Base-by-base conservation (phyloP, 2,329 filamentous ascomycete genomes). In the Aspergillus sp. region DNA sequence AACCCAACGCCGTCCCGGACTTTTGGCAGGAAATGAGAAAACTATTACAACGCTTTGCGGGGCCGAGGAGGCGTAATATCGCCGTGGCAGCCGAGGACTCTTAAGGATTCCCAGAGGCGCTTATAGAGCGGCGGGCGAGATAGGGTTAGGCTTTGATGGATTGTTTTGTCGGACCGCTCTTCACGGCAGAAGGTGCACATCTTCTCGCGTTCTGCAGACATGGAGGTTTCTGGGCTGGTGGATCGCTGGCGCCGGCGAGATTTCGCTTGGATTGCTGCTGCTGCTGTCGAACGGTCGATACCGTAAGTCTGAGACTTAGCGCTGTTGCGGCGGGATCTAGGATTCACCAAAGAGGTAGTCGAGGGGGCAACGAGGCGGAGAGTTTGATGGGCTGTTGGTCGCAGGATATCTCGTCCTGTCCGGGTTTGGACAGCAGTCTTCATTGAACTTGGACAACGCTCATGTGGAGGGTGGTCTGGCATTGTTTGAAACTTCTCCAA, bases 291-390 rank as follows among this genome's bases (percentile, higher is more conserved):
- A n/a, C 67, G 65, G 43, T 74, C 71, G 15, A 74, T 66, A 41
- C 73, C 71, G 1, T 66, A 65, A 22, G 61, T 61, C 50, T 64
- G 24, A 30, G 66, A 47, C 39, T 56, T 48, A n/a, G 58, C 71
- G 56, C 66, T 68, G 45, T 68, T 68, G 1, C 65, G 65, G 8
- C 62, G 62, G 1, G 64, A 66, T 15, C 59, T 47, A 34, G 62
- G 62, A 22, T 64, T 67, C 3, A 68, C 56, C 2, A 75, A 63
- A 1, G 73, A 74, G 4, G 68, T 72, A 4, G 68, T 69, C 2
- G 73, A 75, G 1, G 73, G 73, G 5, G 67, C 69, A 9, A 75
- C 73, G 2, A 75, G 64, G 1, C 73, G 71, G 17, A 76, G 59
- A 0, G 72, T 73, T 6, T 73, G 70, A 4, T 69, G 64, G 3